A percentile compares a stretch with the other conserved stretches of the same genome.
Evolutionary conservation across 805 yeast genomes (phyloP).

Genomic region (Wickerhamomyces sydowiorum): DNA sequence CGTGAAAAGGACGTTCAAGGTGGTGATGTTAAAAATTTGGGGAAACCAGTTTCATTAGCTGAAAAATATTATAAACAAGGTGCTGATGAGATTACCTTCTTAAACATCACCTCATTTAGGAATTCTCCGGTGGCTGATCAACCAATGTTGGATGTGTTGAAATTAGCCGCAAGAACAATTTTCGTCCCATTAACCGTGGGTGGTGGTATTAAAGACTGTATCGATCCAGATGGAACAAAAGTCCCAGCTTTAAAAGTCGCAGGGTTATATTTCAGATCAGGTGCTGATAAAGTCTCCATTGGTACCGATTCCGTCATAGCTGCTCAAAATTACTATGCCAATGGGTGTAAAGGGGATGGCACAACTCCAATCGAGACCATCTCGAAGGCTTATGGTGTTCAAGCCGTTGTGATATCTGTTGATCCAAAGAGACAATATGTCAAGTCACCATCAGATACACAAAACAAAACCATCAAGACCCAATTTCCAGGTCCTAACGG

Average conservation of each 20-base stretch:
- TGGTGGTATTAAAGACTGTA: conserved; percentile 91
- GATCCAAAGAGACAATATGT: conserved; percentile 91
- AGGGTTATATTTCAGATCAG: conserved; percentile 84
- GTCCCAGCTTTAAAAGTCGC: conserved; percentile 91
- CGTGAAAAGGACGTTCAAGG: conserved; percentile 62
- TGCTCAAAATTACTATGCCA: conserved; percentile 73
- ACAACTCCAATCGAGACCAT: conserved; percentile 89
- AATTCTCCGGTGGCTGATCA: conserved; percentile 89
- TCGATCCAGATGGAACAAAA: conserved; percentile 75
- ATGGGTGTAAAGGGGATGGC: conserved; percentile 58
- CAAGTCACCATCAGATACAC: conserved; percentile 48
- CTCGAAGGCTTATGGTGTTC: conserved; percentile 87
- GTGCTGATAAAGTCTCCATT: conserved; percentile 96
- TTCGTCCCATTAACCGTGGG: conserved; percentile 98
- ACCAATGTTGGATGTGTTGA: conserved; percentile 91
- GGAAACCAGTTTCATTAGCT: conserved; percentile 95
- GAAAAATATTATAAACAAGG: conserved; percentile 88
- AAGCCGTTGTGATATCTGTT: conserved; percentile 97
- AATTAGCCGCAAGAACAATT: conserved; percentile 76
- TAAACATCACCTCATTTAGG: conserved; percentile 93
- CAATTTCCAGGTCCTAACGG: conserved; percentile 77
- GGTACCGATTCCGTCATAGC: conserved; percentile 97
- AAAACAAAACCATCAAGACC: conserved; percentile 62
- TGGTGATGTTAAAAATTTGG: conserved; percentile 78
- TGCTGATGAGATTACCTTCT: conserved; percentile 93